These are phyloP conservation scores for Nannochloropsis salina DNA, from an alignment of 108 stramenopile species.

Conservation along the genomic window DNA sequence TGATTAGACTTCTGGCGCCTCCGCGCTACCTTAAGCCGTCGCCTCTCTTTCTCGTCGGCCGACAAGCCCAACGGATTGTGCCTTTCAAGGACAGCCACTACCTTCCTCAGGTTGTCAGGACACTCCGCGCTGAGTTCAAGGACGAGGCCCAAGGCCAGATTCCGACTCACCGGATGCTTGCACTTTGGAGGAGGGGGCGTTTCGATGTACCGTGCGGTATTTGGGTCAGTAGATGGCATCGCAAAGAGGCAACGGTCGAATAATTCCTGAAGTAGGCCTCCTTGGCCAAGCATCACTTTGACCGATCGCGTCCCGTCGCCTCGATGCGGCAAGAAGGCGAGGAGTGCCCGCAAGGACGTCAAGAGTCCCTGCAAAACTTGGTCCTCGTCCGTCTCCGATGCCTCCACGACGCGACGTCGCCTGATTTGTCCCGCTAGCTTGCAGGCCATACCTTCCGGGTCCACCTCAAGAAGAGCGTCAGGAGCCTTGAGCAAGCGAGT, in stretches of 20 bases:
- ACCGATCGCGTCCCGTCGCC: background rate
- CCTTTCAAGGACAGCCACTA: background rate
- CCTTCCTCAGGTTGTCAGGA: background rate
- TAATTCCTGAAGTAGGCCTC: constrained; percentile 38
- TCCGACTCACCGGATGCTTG: background rate
- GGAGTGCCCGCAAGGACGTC: background rate
- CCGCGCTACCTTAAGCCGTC: background rate
- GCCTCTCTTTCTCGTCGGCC: background rate
- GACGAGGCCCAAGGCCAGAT: background rate
- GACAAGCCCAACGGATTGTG: constrained; percentile 3
- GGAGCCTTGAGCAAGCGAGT: background rate
- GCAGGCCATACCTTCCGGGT: background rate
- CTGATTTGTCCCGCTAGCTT: background rate
- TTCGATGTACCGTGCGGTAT: background rate
- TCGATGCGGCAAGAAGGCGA: background rate
- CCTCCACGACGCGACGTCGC: background rate
- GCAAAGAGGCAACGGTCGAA: constrained; percentile 38
- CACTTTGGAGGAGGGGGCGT: background rate
- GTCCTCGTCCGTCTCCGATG: constrained; percentile 13
- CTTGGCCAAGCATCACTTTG: background rate
- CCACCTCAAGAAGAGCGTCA: background rate
- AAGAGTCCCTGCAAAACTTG: background rate
- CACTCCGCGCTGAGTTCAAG: background rate
- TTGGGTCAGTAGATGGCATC: constrained; percentile 22
- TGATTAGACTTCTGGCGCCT: background rate